A percentile compares a stretch with the other conserved stretches of the same genome.
These are phyloP conservation scores for Dendrocalamus latiflorus DNA, from an alignment of 202 grass and related monocot species.

Conservation along the genomic window DNA sequence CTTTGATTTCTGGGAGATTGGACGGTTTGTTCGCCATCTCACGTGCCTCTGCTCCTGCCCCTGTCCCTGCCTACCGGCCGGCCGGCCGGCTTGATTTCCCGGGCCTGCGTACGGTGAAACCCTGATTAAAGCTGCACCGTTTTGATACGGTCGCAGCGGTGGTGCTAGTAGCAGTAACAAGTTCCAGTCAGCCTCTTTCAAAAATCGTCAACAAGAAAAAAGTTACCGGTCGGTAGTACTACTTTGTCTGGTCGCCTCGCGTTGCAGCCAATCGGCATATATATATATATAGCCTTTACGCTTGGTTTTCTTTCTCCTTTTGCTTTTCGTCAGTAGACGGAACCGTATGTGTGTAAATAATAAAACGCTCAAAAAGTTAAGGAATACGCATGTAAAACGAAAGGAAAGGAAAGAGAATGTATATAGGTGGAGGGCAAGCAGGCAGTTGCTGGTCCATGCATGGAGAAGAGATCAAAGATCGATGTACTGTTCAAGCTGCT, in stretches of 20 bases:
- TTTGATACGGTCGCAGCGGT: conserved; percentile 3
- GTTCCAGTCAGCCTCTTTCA: neutral
- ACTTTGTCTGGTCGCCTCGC: neutral
- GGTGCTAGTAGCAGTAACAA: neutral
- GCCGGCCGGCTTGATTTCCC: neutral
- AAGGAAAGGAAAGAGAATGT: neutral
- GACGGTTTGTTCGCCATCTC: conserved; percentile 32
- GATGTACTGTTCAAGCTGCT: conserved; percentile 4
- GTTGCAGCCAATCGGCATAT: neutral
- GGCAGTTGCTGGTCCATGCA: neutral
- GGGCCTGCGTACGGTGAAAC: neutral
- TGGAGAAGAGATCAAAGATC: neutral
- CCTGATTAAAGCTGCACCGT: conserved; percentile 43
- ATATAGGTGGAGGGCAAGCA: no score
- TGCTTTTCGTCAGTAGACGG: conserved; percentile 8
- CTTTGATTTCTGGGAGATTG: conserved; percentile 41
- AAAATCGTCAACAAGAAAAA: neutral
- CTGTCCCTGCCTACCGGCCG: neutral
- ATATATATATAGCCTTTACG: neutral
- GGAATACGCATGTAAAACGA: neutral
- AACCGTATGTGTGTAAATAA: neutral
- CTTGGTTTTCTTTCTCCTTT: conserved; percentile 20
- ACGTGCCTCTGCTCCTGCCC: conserved; percentile 34
- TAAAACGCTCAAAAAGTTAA: neutral
- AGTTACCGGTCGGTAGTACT: neutral